Base-by-base conservation (phyloP, 1,139 yeast species). In the Blastobotrys ciferrii region DNA sequence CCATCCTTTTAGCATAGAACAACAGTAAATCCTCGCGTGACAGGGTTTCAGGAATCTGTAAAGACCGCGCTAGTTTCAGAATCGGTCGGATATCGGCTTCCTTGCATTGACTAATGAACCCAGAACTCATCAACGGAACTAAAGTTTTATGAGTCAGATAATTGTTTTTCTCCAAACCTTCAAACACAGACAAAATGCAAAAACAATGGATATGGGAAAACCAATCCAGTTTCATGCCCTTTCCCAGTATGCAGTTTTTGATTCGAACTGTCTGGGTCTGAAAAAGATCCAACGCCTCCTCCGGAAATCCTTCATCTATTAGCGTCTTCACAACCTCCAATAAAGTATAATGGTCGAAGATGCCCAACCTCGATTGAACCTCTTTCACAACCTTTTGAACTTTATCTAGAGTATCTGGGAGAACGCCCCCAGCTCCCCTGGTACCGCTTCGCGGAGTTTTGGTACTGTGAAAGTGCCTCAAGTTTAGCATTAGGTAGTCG, bases 321-420 rank as follows among this genome's bases (percentile, higher is more conserved):
- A 36, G 12, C 4, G 17, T 7, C n/a, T 17, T 36, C 5, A 19
- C 28, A 7, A 36, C 25, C 28, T 7, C 25, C 3, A 19, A 15
- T 19, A 36, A 36, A 6, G 40, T 19, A 5, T 19, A 36, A n/a
- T 36, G 40, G 18, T 36, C 28, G 28, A 23, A 36, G 3, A 19
- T 13, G n/a, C 40, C 40, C 18, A 12, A 17, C n/a, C 40, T 18
- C 28, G 18, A 19, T 19, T 36, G 40, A 5, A 28, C 13, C 14
- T 36, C 40, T 14, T 36, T 36, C 7, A 36, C 28, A 7, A 19
- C 11, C 14, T 36, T 36, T 13, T 19, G 40, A 7, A 36, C 40
- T 4, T 23, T 13, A 13, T 36, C 28, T 28, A n/a, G n/a, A n/a
- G n/a, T n/a, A n/a, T n/a, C n/a, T n/a, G n/a, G n/a, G n/a, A n/a